Conservation (phyloP, 2,329 filamentous ascomycete genomes). For the Aspergillus sp. region DNA sequence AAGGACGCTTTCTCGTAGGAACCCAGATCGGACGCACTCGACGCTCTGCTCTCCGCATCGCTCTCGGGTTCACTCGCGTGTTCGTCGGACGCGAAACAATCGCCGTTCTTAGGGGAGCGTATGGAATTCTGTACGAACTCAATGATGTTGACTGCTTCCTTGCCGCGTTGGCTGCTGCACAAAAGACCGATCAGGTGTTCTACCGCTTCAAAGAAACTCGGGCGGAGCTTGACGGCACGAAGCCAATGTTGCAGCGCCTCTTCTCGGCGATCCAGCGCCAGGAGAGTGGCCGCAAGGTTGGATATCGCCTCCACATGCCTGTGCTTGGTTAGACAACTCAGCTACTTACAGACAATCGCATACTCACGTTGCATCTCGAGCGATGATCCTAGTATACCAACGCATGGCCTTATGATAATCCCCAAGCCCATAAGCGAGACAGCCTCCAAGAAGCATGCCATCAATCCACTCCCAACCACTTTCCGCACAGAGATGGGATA, state of each 20-base stretch:
- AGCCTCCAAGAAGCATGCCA: constrained; percentile 87
- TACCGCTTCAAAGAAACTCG: constrained; percentile 89
- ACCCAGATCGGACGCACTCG: constrained; percentile 53
- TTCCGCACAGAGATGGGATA: constrained; percentile 75
- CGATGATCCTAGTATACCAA: constrained; percentile 59
- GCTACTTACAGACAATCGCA: constrained; percentile 18
- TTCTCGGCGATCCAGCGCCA: constrained; percentile 76
- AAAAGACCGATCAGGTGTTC: constrained; percentile 90
- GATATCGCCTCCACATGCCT: constrained; percentile 92
- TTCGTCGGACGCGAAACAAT: constrained; percentile 54
- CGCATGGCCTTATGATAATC: constrained; percentile 69
- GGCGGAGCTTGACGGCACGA: constrained; percentile 77
- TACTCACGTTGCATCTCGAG: constrained; percentile 58
- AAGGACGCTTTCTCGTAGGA: constrained; percentile 59
- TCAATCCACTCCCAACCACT: constrained; percentile 88
- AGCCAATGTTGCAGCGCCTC: constrained; percentile 88
- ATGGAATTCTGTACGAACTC: constrained; percentile 78
- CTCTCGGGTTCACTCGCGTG: constrained; percentile 62
- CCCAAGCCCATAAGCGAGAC: constrained; percentile 85
- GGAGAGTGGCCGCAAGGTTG: constrained; percentile 85
- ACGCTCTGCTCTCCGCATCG: constrained; percentile 57
- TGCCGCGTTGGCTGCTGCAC: constrained; percentile 76
- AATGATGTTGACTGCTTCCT: constrained; percentile 85
- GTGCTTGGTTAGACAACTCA: constrained; percentile 26
- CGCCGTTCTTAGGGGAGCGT: constrained; percentile 53